Percentiles rank a stretch among this genome's conserved stretches.
Evolutionary conservation across 768 basidiomycete species (phyloP).

Genomic region (Peribolospora kevripleyi): DNA sequence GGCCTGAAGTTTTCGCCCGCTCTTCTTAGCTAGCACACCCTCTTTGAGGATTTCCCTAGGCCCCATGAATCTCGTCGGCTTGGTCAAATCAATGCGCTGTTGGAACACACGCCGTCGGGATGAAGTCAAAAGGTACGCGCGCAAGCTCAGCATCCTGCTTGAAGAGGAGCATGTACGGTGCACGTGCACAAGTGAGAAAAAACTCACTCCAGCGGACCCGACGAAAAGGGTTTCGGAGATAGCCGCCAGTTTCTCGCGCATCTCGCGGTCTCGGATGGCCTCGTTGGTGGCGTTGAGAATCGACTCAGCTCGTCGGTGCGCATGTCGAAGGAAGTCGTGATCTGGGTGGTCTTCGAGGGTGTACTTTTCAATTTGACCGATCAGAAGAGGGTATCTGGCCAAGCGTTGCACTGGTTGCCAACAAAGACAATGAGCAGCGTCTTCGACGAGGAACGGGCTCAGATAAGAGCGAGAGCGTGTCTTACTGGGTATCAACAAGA

Average conservation of each 20-base stretch:
- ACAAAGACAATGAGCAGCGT: not conserved
- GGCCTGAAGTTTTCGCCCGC: conserved; percentile 46
- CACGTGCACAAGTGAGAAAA: not conserved
- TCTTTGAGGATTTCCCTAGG: conserved; percentile 55
- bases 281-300: conserved; percentile 70
- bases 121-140: not conserved
- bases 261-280: conserved; percentile 59
- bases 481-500: conserved; percentile 65
- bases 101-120: too few relatives aligned
- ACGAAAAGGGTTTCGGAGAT: conserved; percentile 69
- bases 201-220: conserved; percentile 33
- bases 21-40: conserved; percentile 57
- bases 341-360: conserved; percentile 32
- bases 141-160: too few relatives aligned
- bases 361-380: conserved; percentile 53
- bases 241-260: conserved; percentile 41
- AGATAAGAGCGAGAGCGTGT: conserved; percentile 12
- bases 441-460: not conserved
- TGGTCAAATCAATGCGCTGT: conserved; percentile 58
- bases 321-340: conserved; percentile 22
- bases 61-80: conserved; percentile 64
- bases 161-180: not conserved
- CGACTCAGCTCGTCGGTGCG: conserved; percentile 41
- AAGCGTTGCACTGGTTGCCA: conserved; percentile 42
- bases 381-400: conserved; percentile 73